A percentile compares a stretch with the other conserved stretches of the same genome.
phyloP scores from a whole-genome alignment of 1,139 yeast genomes.

The Taphrina flavorubra region DNA sequence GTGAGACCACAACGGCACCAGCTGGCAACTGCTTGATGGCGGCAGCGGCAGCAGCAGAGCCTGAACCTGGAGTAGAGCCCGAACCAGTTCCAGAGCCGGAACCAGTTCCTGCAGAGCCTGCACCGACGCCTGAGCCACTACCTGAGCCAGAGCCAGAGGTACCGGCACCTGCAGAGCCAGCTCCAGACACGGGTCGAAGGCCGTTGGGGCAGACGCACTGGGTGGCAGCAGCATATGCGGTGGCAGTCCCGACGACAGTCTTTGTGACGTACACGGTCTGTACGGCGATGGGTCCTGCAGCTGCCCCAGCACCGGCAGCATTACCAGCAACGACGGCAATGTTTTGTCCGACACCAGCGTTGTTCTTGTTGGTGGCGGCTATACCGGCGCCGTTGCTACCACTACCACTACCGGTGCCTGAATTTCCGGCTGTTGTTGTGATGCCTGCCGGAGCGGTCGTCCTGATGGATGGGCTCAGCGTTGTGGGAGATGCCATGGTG shows the following conservation, averaged over 20 bases:
- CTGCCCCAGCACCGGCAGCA: not conserved
- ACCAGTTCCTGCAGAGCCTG: not conserved
- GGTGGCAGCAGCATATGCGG: conserved; percentile 5
- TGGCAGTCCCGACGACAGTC: conserved; percentile 9
- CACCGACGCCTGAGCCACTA: not conserved
- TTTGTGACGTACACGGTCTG: conserved; percentile 12
- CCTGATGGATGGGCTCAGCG: not conserved
- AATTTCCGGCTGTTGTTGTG: not conserved
- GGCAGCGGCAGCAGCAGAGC: not conserved
- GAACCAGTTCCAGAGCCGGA: not conserved
- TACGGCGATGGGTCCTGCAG: not conserved
- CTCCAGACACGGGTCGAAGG: not conserved
- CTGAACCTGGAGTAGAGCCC: not conserved
- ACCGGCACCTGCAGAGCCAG: not conserved
- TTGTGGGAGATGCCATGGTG: not conserved
- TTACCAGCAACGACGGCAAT: conserved; percentile 1
- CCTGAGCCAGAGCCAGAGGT: conserved; percentile 11
- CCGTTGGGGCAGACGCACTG: conserved; percentile 7
- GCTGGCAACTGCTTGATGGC: not conserved
- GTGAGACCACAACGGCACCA: not conserved
- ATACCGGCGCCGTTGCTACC: not conserved
- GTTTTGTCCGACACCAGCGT: not conserved
- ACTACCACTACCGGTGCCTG: not conserved
- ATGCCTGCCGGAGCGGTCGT: not conserved
- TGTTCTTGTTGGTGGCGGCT: not conserved